These are phyloP conservation scores for Delphinella strobiligena DNA, from an alignment of 2,329 filamentous ascomycete species.

Conservation along the genomic window DNA sequence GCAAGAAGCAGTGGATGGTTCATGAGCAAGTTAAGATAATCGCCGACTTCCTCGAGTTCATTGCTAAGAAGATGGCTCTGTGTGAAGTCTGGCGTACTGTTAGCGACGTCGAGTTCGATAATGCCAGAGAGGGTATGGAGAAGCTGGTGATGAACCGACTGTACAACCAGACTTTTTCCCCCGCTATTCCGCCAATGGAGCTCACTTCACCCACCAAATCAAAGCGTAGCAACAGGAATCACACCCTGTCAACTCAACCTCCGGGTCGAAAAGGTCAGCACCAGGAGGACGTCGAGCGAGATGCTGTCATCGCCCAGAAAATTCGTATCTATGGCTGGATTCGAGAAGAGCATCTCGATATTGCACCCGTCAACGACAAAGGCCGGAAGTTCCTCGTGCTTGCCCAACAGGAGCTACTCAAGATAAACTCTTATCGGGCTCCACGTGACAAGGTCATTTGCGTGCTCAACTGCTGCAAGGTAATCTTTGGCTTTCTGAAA, in stretches of 20 bases:
- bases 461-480: slow-evolving; percentile 96
- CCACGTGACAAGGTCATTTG: slow-evolving; percentile 97
- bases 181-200: slow-evolving; percentile 73
- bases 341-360: slow-evolving; percentile 83
- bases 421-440: slow-evolving; percentile 95
- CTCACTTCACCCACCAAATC: slow-evolving; percentile 54
- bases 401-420: slow-evolving; percentile 86
- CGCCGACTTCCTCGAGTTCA: slow-evolving; percentile 89
- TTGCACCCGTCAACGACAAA: slow-evolving; percentile 70
- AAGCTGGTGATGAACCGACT: slow-evolving; percentile 98
- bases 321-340: slow-evolving; percentile 97
- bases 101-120: slow-evolving; percentile 94
- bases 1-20: slow-evolving; percentile 98
- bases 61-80: slow-evolving; percentile 93
- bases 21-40: slow-evolving; percentile 99
- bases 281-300: slow-evolving; percentile 93
- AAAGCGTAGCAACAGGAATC: slow-evolving; percentile 18
- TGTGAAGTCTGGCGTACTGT: slow-evolving; percentile 96
- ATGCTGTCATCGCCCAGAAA: slow-evolving; percentile 92
- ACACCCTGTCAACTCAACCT: slow-evolving; percentile 38
- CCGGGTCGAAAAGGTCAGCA: slow-evolving; percentile 89
- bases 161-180: slow-evolving; percentile 92
- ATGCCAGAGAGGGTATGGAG: slow-evolving; percentile 97
- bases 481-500: slow-evolving; percentile 89
- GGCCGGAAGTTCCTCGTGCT: slow-evolving; percentile 78